Evolutionary conservation across 2,329 filamentous ascomycete species (phyloP), one percentile per base, ranked within the genome.

Genomic region (Coniochaeta ligniaria): DNA sequence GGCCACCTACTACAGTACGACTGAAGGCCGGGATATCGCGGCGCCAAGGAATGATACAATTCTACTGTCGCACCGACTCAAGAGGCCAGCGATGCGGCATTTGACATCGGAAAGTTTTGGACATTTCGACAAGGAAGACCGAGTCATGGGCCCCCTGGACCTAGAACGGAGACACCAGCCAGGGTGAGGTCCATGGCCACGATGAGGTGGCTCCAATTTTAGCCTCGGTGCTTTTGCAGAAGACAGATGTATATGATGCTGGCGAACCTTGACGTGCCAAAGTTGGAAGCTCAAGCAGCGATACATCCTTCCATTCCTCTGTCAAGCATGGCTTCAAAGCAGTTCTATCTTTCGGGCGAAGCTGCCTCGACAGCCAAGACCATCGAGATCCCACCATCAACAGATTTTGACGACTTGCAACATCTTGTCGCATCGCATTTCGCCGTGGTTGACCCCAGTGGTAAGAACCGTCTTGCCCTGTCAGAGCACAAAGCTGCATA

Each of bases 321-420:
- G 16, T 28, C 20, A 33, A 62, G 8, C 52, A 63, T 63, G 61
- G 28, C 63, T 50, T 59, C 28, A 38, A 77, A 75, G 66, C 67
- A 69, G 45, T 80, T 80, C 59, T 72, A 77, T 60, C 74, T 80
- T 22, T 64, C 76, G 58, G 77, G 78, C 17, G 75, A 80, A 58
- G 69, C 72, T 14, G 24, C 55, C 50, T 71, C 71, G 11, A 71
- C 67, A 14, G 70, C 72, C n/a, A 69, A 62, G 59, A 71, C 74
- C 7, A 71, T 80, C 45, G 74, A 76, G 8, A 57, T 79, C 4
- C 66, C 72, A n/a, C 52, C 4, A 54, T 60, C 38, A 67, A 6
- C 67, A n/a, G 71, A 76, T 45, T 67, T 72, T 26, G 72, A 76
- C 31, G 72, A 70, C 17, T 70, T 79, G 1, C 72, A 72, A 33